Evolutionary conservation across 306 rosid species (phyloP).

Genomic region (Sophora flavescens): DNA sequence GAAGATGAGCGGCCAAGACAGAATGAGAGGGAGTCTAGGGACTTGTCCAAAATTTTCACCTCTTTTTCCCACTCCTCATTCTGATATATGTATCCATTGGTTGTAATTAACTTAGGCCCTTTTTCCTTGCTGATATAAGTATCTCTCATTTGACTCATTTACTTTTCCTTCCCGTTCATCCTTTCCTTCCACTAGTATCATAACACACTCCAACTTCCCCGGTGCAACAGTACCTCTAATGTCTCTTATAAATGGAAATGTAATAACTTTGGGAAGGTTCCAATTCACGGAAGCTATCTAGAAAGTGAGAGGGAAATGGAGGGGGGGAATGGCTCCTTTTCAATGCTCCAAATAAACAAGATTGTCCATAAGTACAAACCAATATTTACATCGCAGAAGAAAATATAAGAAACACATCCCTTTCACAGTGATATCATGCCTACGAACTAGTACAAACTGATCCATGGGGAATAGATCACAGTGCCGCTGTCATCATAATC

Average conservation of each 20-base stretch:
- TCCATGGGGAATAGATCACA: background rate
- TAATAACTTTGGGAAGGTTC: background rate
- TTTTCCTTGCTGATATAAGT: too few species aligned
- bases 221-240: background rate
- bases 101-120: too few species aligned
- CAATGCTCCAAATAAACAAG: background rate
- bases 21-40: too few species aligned
- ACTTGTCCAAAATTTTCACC: too few species aligned
- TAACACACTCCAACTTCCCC: background rate
- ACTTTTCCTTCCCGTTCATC: too few species aligned
- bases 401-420: slow-evolving; percentile 15
- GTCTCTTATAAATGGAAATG: background rate
- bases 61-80: too few species aligned
- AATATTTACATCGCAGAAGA: slow-evolving; percentile 17
- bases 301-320: slow-evolving; percentile 6
- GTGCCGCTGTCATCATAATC: background rate
- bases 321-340: slow-evolving; percentile 14
- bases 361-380: background rate
- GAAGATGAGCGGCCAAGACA: too few species aligned
- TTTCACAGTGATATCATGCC: background rate
- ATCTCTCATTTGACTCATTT: too few species aligned
- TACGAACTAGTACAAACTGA: background rate
- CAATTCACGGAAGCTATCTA: background rate
- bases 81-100: too few species aligned
- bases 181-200: too few species aligned